Percentiles rank a stretch among this genome's conserved stretches.
phyloP scores from a whole-genome alignment of 345 rosid genomes.

The Zanthoxylum bungeanum region DNA sequence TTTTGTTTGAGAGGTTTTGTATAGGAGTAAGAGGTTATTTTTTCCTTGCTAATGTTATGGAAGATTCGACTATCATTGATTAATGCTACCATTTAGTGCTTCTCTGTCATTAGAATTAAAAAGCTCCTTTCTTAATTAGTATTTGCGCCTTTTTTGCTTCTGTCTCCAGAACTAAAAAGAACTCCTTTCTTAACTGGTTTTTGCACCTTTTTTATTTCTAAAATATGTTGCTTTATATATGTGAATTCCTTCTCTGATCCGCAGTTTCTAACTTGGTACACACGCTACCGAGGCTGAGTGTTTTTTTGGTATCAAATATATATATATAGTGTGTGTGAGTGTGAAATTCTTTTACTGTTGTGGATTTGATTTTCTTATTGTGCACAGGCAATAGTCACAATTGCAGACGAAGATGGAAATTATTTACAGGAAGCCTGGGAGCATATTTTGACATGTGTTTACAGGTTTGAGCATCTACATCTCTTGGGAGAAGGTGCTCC shows the following conservation, averaged over 20 bases:
- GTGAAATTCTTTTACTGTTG: not conserved
- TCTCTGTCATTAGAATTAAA: not conserved
- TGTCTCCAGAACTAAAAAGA: not conserved
- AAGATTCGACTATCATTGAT: not conserved
- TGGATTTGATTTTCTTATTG: conserved; percentile 19
- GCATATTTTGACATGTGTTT: conserved; percentile 98
- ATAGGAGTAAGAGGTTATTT: not conserved
- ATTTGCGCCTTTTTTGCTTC: not conserved
- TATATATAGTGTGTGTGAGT: not conserved
- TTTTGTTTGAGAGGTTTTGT: not conserved
- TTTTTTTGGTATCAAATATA: not conserved
- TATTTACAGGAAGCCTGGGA: conserved; percentile 99
- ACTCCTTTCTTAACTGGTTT: not conserved
- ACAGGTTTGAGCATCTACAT: conserved; percentile 97
- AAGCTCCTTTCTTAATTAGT: not conserved
- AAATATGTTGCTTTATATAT: not conserved
- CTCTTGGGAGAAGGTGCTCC: conserved; percentile 99
- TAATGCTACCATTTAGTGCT: not conserved
- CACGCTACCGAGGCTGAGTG: not conserved
- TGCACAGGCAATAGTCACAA: conserved; percentile 74
- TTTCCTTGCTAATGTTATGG: not conserved
- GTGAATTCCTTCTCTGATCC: not conserved
- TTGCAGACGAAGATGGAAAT: conserved; percentile 99
- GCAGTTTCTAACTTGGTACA: not conserved
- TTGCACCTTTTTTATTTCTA: not conserved